Evolutionary conservation across 1,139 yeast species (phyloP).

Genomic region (Geotrichum restrictum): DNA sequence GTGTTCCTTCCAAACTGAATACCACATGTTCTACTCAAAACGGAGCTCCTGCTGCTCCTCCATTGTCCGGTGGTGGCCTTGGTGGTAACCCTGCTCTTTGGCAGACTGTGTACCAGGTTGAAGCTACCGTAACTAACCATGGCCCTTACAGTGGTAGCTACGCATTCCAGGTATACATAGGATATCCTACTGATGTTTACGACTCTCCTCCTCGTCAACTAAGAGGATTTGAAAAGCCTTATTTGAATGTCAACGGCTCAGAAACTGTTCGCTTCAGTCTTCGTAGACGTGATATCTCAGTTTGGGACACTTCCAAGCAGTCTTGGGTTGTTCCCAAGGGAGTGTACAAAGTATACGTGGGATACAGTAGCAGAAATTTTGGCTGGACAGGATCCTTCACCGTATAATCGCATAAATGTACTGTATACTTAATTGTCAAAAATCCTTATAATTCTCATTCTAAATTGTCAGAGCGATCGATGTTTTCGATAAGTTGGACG

Average conservation of each 20-base stretch:
- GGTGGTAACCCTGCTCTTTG: conserved; percentile 52
- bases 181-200: conserved; percentile 46
- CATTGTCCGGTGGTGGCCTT: conserved; percentile 55
- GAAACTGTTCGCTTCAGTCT: conserved; percentile 46
- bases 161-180: conserved; percentile 57
- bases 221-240: conserved; percentile 59
- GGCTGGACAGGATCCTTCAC: conserved; percentile 44
- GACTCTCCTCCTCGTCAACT: conserved; percentile 51
- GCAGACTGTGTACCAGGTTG: conserved; percentile 47
- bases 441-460: not conserved
- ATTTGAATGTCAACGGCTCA: conserved; percentile 45
- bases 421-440: not conserved
- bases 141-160: conserved; percentile 52
- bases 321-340: conserved; percentile 63
- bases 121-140: conserved; percentile 48
- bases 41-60: conserved; percentile 45
- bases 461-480: not conserved
- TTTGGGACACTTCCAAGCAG: conserved; percentile 57
- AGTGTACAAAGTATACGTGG: conserved; percentile 51
- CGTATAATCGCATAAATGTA: conserved; percentile 12
- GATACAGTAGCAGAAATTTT: conserved; percentile 51
- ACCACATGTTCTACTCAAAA: conserved; percentile 23
- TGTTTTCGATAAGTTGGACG: too few species aligned
- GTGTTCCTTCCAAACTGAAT: conserved; percentile 20
- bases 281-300: conserved; percentile 53